These are phyloP conservation scores for Calonectria honghensis DNA, from an alignment of 2,329 filamentous ascomycete genomes.

Conservation along the genomic window DNA sequence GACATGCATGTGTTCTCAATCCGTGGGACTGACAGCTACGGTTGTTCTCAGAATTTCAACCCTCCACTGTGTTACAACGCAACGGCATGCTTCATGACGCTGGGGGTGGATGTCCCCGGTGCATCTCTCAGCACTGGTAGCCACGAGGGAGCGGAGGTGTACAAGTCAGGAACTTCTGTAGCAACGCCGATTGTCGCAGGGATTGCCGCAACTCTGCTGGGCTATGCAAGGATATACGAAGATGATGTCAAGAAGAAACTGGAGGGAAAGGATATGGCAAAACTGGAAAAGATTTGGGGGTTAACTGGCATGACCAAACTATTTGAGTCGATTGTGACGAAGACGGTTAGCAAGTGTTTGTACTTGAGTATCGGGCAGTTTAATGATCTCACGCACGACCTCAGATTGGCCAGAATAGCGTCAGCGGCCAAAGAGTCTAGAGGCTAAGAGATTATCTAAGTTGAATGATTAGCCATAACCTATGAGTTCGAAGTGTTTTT, in stretches of 20 bases:
- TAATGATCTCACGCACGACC: neutral
- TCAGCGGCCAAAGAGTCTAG: neutral
- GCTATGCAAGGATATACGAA: conserved; percentile 21
- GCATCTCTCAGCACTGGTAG: conserved; percentile 17
- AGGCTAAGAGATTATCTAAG: neutral
- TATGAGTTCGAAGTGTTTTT: no score
- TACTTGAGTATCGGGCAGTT: conserved; percentile 23
- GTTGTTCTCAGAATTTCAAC: conserved; percentile 19
- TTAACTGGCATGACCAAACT: conserved; percentile 13
- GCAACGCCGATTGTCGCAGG: conserved; percentile 33
- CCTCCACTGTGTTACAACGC: conserved; percentile 9
- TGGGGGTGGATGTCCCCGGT: conserved; percentile 24
- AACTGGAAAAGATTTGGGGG: conserved; percentile 10
- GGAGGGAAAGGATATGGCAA: neutral
- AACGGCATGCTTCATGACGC: conserved; percentile 18
- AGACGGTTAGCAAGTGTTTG: conserved; percentile 26
- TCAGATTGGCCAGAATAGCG: conserved; percentile 20
- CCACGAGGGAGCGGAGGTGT: conserved; percentile 7
- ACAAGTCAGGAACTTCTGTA: conserved; percentile 27
- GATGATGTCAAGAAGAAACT: neutral
- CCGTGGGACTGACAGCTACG: conserved; percentile 24
- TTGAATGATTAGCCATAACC: no score
- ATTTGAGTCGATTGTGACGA: conserved; percentile 9
- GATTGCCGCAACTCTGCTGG: conserved; percentile 26
- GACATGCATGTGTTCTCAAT: conserved; percentile 22